Conservation (phyloP, 2,329 filamentous ascomycete species). For the Pseudocercospora eumusae region DNA sequence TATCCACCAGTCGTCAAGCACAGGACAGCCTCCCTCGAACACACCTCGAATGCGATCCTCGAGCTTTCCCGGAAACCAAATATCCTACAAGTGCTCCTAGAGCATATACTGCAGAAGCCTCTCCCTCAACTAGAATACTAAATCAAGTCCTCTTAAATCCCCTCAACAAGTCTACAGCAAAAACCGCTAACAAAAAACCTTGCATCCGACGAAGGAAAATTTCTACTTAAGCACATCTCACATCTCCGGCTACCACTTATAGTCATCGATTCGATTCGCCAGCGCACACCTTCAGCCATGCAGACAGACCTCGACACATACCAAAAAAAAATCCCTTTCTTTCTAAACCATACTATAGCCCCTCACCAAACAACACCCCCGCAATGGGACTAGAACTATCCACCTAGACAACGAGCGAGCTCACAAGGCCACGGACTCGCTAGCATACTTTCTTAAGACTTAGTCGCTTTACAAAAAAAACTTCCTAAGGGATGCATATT, state of each 20-base stretch:
- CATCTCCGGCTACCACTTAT: constrained; percentile 18
- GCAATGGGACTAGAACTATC: background rate
- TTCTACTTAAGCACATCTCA: constrained; percentile 27
- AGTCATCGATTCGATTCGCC: constrained; percentile 26
- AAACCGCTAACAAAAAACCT: too few species aligned
- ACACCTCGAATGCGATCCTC: constrained; percentile 28
- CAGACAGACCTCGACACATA: too few species aligned
- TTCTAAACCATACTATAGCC: constrained; percentile 24
- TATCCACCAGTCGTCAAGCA: constrained; percentile 16
- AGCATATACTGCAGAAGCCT: constrained; percentile 19
- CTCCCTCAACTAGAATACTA: constrained; percentile 32
- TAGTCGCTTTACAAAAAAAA: too few species aligned
- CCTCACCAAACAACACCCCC: constrained; percentile 5
- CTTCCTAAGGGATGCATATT: too few species aligned
- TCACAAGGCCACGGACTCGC: constrained; percentile 13
- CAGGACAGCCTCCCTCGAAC: constrained; percentile 28
- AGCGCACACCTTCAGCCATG: too few species aligned
- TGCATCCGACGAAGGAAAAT: constrained; percentile 23
- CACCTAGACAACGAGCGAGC: too few species aligned
- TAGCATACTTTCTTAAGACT: too few species aligned
- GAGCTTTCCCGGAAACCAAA: constrained; percentile 30
- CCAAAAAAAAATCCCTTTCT: too few species aligned
- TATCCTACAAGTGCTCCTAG: constrained; percentile 33
- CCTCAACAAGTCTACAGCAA: constrained; percentile 31
- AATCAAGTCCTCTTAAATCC: constrained; percentile 29